Base-by-base conservation (phyloP, 805 yeast species). In the Yarrowia sp. region DNA sequence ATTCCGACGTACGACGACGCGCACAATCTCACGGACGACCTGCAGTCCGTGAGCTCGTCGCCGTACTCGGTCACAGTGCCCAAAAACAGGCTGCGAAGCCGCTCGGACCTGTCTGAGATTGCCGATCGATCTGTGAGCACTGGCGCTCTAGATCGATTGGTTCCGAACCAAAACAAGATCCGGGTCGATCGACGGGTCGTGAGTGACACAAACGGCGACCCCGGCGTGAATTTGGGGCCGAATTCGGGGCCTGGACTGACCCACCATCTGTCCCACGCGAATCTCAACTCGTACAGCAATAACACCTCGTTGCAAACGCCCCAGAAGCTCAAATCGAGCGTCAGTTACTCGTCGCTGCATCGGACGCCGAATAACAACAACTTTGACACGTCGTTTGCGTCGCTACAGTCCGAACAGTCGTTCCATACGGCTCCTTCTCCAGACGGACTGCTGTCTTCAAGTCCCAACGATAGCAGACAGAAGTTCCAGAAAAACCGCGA, bases 11-110 rank as follows among this genome's bases (percentile, higher is more conserved):
- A 38, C 41, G 67, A 63, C 65, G 46, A 45, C 42, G 65, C 35
- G 16, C 65, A 59, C 42, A 59, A 59, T 14, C 48, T 63, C 32
- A 63, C 55, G 26, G 48, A 49, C 46, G 67, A 63, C 32, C 56
- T 63, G 46, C 67, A 63, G 48, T 48, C 55, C 32, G 67, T 63
- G 26, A 22, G 38, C n/a, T 63, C 67, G 67, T 63, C 67, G 43
- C 67, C 67, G 38, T 63, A 63, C 56, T 49, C 55, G 40, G 67
- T 49, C 16, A 63, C 67, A 10, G 16, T 63, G 19, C 55, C 56
- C 14, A 63, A 63, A 32, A 63, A 48, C 56, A 19, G 67, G 12
- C 36, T 26, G 3, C 48, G 67, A 2, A 48, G 56, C n/a, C 56
- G 67, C n/a, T 5, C 14, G 2, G 67, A 63, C 26, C 26, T 63